Evolutionary conservation across 208 protist species (phyloP), one percentile per base, ranked within the genome.

Genomic region (Leishmania major): DNA sequence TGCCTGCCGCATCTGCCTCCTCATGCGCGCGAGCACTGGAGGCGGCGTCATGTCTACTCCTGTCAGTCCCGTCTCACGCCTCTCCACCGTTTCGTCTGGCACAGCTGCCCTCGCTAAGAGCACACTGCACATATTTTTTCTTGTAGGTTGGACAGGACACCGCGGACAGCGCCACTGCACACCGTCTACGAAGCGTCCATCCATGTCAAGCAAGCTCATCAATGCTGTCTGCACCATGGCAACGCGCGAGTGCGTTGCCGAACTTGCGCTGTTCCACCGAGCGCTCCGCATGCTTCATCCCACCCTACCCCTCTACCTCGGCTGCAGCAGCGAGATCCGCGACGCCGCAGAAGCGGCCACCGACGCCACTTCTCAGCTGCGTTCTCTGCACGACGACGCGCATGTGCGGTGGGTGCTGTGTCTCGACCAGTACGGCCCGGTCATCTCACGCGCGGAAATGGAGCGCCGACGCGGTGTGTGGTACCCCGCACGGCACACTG

Each of bases 191-290:
- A 78, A 69, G 40, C 51, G 45, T 55, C 19, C 31, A 25, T 35
- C 57, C 17, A 87, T 82, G 73, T 17, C 77, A 62, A 35, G 35
- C 57, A 84, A 84, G 60, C 40, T 51, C 66, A 92, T 96, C 77
- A 69, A 88, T 69, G 89, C 82, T 45, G 85, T 96, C 35, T 95
- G 88, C 79, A 96, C 94, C 13, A 96, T 97, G 91, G 94, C 88
- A 17, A 97, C 94, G 19, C 77, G 75, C 37, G 94, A 97, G 89
- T 97, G 94, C 79, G 84, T 82, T n/a, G 82, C 90, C 25, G 94
- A 97, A 81, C 87, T 97, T 53, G 60, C 55, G 17, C 85, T 97
- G 31, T 97, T 94, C 71, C 85, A 95, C 17, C 82, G 81, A 22
- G 90, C 88, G 31, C 84, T 97, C 28, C 87, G 94, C 31, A 72